These are phyloP conservation scores for Trichosanthes cucumerina DNA, from an alignment of 306 rosid species.

Conservation along the genomic window DNA sequence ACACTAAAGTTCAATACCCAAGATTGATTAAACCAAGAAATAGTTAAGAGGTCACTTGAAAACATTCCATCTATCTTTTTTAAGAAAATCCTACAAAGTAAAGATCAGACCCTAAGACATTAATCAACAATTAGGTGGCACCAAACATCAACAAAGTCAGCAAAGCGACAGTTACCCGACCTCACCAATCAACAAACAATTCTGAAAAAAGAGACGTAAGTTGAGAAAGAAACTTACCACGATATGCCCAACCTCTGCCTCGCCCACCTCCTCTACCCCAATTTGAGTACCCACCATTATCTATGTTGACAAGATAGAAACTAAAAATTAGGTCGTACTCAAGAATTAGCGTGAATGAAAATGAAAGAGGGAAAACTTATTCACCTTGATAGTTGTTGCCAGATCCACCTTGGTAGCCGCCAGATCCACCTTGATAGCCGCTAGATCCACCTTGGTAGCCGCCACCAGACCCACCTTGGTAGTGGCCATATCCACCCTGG, in stretches of 20 bases:
- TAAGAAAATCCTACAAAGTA: neutral
- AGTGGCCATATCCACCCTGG: constrained; percentile 31
- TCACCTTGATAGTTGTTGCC: constrained; percentile 22
- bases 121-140: neutral
- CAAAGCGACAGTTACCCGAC: neutral
- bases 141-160: neutral
- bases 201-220: neutral
- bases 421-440: constrained; percentile 28
- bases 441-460: constrained; percentile 41
- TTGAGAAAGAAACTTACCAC: constrained; percentile 39
- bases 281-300: constrained; percentile 71
- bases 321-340: neutral
- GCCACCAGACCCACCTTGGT: constrained; percentile 24
- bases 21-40: neutral
- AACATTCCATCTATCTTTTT: neutral
- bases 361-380: neutral
- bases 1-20: neutral
- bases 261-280: constrained; percentile 74
- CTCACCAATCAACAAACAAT: neutral
- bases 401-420: constrained; percentile 20
- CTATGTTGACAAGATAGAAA: constrained; percentile 21
- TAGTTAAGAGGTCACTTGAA: neutral
- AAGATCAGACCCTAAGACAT: neutral
- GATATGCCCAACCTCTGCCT: constrained; percentile 66
- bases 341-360: neutral